Base-by-base conservation (phyloP, 352 stramenopile species). In the Pythium grandisporangium region DNA sequence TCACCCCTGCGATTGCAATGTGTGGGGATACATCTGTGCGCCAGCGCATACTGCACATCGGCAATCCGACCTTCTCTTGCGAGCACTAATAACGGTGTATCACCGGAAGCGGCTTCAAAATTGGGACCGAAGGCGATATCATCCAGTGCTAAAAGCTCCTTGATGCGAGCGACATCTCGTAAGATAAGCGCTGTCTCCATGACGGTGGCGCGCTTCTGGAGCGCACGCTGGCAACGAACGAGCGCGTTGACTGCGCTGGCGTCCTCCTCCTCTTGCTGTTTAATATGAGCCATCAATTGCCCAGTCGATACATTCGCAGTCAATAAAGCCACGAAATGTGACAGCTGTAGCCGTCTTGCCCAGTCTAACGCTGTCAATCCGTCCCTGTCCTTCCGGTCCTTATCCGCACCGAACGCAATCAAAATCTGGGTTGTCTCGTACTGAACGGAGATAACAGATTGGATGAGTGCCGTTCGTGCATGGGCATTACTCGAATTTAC, bases 1-100 rank as follows among this genome's bases (percentile, higher is more conserved):
- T 66, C 19, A 1, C 70, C 73, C 3, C 59, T 21, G 3, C 66
- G 56, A 30, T 84, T 86, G 39, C 66, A 57, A 20, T 80, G 66
- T 0, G 50, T 64, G 6, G 65, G 42, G 16, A 66, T 65, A 39
- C 67, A 73, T 23, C 70, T 58, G 8, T 40, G 39, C 22, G 61
- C 44, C 1, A 86, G 51, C 14, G 54, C 73, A 26, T 42, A 55
- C 4, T 64, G 17, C 24, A 84, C 42, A 27, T 84, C 63, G 8
- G 46, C 39, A 16, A 21, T 27, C 5, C 44, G 32, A 19, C 51
- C 51, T 13, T 42, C 13, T 22, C 40, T 27, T 2, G 30, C 45
- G 5, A 53, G 29, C 5, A 59, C 44, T 21, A 84, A 43, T 14
- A 86, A 45, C 3, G 73, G 66, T 4, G 60, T 68, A 23, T 67